Base-by-base conservation (phyloP, 257 asterid species). In the Parsonsia alboflavescens region DNA sequence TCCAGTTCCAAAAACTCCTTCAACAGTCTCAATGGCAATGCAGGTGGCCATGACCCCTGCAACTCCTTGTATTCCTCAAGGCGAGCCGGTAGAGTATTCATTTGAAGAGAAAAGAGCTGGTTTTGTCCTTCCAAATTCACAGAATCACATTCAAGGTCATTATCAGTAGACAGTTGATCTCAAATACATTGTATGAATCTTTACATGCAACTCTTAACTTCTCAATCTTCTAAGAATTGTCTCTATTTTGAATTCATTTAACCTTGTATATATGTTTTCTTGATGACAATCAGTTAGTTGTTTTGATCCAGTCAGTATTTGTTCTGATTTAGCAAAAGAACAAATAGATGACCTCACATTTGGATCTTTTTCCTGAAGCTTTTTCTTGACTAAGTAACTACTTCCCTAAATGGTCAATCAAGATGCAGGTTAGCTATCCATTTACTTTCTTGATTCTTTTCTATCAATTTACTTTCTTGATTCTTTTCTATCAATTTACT, bases 51-150 rank as follows among this genome's bases (percentile, higher is more conserved):
- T 74, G 75, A 85, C 87, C 26, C 89, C 87, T 0, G 78, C 76
- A 22, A 62, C 77, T 17, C 78, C 69, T 10, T 39, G 33, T 52
- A 59, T 80, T 73, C 72, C 72, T 76, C 58, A 5, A 1, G 73
- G 53, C 53, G 76, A 78, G 39, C 72, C 46, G 22, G 21, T 78
- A 3, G 87, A 85, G 45, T 80, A 72, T 36, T 94, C 98, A 2
- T 89, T 68, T 15, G 97, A 94, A 87, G 96, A 90, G 82, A 90
- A 76, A 81, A 75, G 96, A 82, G 93, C 93, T 11, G 92, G 96
- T 44, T 89, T 84, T 56, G 58, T 73, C 48, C 66, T 76, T 67
- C 78, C 84, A 12, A 62, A 71, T 48, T 66, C 73, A 52, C 84
- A 12, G 57, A 71, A 44, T 66, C 73, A 52, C 76, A 70, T 75